phyloP scores from a whole-genome alignment of 169 alveolate genomes.

The Ichthyophthirius multifiliis region DNA sequence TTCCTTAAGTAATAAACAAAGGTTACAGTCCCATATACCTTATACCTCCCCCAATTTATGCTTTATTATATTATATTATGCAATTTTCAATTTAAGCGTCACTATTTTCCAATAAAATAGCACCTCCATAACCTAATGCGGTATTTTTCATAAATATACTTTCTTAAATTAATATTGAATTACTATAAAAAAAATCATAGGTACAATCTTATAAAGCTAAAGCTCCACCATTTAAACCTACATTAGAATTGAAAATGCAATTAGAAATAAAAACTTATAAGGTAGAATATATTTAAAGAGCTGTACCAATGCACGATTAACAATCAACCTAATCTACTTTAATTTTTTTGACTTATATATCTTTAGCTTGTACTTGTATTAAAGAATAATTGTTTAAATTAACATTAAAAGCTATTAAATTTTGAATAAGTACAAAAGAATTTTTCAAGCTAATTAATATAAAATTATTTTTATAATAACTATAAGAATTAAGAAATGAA shows the following conservation, averaged over 20 bases:
- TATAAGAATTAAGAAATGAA: background rate
- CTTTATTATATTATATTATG: background rate
- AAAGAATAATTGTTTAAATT: background rate
- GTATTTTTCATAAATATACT: background rate
- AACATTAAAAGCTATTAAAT: background rate
- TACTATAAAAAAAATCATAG: background rate
- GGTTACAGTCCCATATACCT: background rate
- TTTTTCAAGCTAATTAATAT: background rate
- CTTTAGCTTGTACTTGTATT: background rate
- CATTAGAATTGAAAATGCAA: background rate
- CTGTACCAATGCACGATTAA: background rate
- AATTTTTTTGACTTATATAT: background rate
- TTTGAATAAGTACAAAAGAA: background rate
- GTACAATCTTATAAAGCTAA: background rate
- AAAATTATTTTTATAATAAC: background rate
- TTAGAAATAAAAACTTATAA: no score
- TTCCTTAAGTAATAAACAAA: background rate
- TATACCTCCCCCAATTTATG: background rate
- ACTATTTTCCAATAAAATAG: background rate
- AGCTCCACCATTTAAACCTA: background rate
- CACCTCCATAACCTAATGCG: background rate
- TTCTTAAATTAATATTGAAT: background rate
- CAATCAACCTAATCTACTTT: background rate
- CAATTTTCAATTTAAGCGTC: background rate
- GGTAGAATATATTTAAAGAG: background rate